A percentile compares a stretch with the other conserved stretches of the same genome.
Evolutionary conservation across 2,329 filamentous ascomycete genomes (phyloP).

Genomic region (Monosporascus sp.): DNA sequence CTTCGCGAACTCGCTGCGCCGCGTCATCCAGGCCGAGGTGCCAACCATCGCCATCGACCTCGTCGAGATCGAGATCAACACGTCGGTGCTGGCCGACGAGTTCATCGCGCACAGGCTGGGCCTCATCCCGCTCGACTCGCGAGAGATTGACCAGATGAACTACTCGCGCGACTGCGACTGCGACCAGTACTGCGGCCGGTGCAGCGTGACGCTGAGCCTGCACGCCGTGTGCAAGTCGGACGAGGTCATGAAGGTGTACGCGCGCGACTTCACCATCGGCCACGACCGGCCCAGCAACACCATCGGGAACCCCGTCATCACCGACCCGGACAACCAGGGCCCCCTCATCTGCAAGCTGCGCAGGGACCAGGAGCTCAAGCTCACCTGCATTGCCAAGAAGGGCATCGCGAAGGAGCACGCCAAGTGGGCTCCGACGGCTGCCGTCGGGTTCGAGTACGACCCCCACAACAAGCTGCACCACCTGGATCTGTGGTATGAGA

Average conservation of each 20-base stretch:
- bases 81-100: conserved; percentile 92
- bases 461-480: conserved; percentile 94
- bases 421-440: conserved; percentile 91
- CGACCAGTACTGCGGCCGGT: conserved; percentile 89
- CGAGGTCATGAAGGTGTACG: conserved; percentile 90
- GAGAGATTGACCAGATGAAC: conserved; percentile 73
- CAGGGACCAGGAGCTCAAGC: conserved; percentile 80
- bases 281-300: conserved; percentile 64
- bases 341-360: conserved; percentile 86
- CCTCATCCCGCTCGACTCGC: conserved; percentile 79
- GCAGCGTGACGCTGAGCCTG: conserved; percentile 77
- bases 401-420: conserved; percentile 98
- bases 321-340: conserved; percentile 74
- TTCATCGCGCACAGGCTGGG: conserved; percentile 91
- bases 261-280: conserved; percentile 75
- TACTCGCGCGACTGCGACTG: conserved; percentile 96
- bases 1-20: conserved; percentile 88
- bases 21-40: conserved; percentile 87
- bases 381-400: conserved; percentile 94
- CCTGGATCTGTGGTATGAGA: conserved; percentile 91
- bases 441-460: conserved; percentile 96
- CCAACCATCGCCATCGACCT: conserved; percentile 92
- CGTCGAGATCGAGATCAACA: conserved; percentile 89
- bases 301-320: conserved; percentile 77
- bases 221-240: conserved; percentile 81